A percentile compares a stretch with the other conserved stretches of the same genome.
Evolutionary conservation across 2,329 filamentous ascomycete genomes (phyloP).

Genomic region (Colletotrichum tamarilloi): DNA sequence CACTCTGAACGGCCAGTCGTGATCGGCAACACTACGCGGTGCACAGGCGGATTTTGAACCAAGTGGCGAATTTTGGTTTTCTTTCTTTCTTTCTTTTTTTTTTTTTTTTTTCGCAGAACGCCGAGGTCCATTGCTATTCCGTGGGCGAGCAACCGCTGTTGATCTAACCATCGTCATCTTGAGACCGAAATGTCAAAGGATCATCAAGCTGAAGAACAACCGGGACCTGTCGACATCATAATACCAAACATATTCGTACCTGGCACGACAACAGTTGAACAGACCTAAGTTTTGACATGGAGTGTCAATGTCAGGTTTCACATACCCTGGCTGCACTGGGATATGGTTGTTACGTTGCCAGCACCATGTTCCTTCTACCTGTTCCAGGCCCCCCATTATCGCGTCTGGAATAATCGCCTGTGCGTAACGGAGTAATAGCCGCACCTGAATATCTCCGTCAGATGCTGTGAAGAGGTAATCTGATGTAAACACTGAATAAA

Average conservation of each 20-base stretch:
- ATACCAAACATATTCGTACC: background rate
- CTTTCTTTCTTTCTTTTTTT: background rate
- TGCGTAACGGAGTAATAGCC: background rate
- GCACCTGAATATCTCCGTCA: background rate
- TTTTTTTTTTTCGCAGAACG: background rate
- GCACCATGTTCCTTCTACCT: background rate
- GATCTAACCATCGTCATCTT: background rate
- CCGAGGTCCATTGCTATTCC: background rate
- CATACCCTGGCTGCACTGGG: background rate
- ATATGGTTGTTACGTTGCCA: conserved; percentile 5
- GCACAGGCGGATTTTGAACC: background rate
- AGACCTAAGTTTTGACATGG: conserved; percentile 8
- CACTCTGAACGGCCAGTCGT: background rate
- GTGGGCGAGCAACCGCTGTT: background rate
- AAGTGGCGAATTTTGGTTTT: background rate
- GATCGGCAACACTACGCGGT: background rate
- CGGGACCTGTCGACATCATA: background rate
- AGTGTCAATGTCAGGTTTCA: conserved; percentile 16
- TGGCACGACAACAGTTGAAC: background rate
- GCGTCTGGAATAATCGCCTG: conserved; percentile 12
- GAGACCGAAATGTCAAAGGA: background rate
- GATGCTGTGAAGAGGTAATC: conserved; percentile 11
- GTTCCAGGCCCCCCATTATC: background rate
- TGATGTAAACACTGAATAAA: conserved; percentile 1
- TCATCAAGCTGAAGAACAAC: background rate